A percentile compares a stretch with the other conserved stretches of the same genome.
These are phyloP conservation scores for Phaeosphaeriaceae sp. DNA, from an alignment of 2,329 filamentous ascomycete genomes.

Conservation along the genomic window DNA sequence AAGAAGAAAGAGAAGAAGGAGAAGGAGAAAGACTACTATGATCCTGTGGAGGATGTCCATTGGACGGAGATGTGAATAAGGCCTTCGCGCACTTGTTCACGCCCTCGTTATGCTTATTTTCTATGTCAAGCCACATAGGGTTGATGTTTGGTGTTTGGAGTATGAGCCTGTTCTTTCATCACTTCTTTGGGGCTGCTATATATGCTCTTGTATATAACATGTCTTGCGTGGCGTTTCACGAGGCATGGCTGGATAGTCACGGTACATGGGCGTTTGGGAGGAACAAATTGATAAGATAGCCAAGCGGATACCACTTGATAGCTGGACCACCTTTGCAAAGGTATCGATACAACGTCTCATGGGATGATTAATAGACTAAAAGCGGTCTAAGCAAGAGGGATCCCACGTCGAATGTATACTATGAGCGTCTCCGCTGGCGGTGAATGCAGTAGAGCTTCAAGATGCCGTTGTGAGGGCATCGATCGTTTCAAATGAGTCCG, in stretches of 20 bases:
- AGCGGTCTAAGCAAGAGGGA: too few relatives aligned
- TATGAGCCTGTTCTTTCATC: not conserved
- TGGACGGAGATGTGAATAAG: conserved; percentile 44
- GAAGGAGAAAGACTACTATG: conserved; percentile 27
- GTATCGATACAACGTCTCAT: too few relatives aligned
- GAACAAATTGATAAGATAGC: not conserved
- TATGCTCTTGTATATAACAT: not conserved
- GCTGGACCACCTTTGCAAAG: not conserved
- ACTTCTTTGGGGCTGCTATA: not conserved
- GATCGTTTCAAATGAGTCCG: too few relatives aligned
- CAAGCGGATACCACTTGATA: not conserved
- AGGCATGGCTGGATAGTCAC: not conserved
- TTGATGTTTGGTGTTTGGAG: not conserved
- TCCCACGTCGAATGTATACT: too few relatives aligned
- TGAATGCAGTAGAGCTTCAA: too few relatives aligned
- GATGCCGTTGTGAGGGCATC: too few relatives aligned
- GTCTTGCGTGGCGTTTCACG: not conserved
- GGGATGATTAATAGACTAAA: too few relatives aligned
- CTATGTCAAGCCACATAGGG: not conserved
- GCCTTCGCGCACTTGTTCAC: not conserved
- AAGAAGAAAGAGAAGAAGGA: conserved; percentile 34
- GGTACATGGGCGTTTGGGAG: not conserved
- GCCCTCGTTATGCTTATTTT: not conserved
- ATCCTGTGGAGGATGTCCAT: conserved; percentile 43
- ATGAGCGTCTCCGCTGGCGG: too few relatives aligned